phyloP scores from a whole-genome alignment of 176 grass and related monocot species.

The Bothriochloa decipiens region DNA sequence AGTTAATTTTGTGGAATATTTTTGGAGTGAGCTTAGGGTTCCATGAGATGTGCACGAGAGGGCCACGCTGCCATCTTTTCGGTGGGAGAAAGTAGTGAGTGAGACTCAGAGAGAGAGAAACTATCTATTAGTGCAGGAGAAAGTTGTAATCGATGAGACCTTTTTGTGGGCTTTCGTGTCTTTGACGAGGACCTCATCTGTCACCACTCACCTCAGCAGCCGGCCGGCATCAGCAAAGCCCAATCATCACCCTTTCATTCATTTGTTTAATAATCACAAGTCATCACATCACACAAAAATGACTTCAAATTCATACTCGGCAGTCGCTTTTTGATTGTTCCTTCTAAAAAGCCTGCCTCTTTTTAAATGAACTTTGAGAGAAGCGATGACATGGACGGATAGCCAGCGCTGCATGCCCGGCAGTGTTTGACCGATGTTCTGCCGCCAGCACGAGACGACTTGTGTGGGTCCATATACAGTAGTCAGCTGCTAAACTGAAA shows the following conservation, averaged over 20 bases:
- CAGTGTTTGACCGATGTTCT: slow-evolving; percentile 29
- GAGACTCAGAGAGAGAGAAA: background rate
- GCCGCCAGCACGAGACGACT: background rate
- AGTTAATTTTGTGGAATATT: background rate
- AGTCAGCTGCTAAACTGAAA: background rate
- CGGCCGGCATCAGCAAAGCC: slow-evolving; percentile 34
- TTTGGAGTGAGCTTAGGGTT: background rate
- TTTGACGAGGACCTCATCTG: background rate
- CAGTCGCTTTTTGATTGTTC: slow-evolving; percentile 37
- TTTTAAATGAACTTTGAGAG: slow-evolving; percentile 3
- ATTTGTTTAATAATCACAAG: slow-evolving; percentile 18
- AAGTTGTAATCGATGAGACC: slow-evolving; percentile 28
- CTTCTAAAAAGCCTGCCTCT: slow-evolving; percentile 23
- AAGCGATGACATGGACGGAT: background rate
- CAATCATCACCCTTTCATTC: slow-evolving; percentile 46
- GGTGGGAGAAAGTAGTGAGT: background rate
- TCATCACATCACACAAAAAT: background rate
- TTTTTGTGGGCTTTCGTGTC: slow-evolving; percentile 26
- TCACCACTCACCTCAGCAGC: background rate
- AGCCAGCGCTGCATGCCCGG: no score
- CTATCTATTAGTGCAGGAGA: background rate
- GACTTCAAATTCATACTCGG: background rate
- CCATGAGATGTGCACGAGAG: background rate
- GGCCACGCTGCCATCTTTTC: background rate
- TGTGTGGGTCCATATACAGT: background rate